Base-by-base conservation (phyloP, 2,329 filamentous ascomycete genomes). In the Parastagonospora avenae region DNA sequence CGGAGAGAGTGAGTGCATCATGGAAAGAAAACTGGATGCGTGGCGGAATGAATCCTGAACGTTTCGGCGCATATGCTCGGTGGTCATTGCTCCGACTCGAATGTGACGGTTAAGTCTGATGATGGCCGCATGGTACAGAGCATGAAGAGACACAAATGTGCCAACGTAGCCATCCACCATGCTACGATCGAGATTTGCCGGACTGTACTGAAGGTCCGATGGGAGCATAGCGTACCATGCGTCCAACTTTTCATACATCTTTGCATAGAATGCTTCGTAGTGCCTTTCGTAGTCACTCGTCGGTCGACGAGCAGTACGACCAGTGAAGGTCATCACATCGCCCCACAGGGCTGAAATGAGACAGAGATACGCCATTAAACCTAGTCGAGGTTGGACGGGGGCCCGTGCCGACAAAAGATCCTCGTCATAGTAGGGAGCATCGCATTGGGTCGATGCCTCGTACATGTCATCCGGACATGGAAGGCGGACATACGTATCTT, bases 401-500 rank as follows among this genome's bases (percentile, higher is more conserved):
- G 62, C 62, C 24, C 68, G 59, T 24, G 72, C 66, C 30, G 73
- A 68, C 35, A 81, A 77, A 15, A 80, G 70, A 36, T 78, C 74
- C 10, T 80, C 79, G 63, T 87, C 80, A 63, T 88, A 90, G 49
- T 82, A 80, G 0, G 87, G 86, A 19, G 83, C 82, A 2, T 80
- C 76, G 8, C 80, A 80, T 19, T 83, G 80, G 19, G 78, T 64
- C 50, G 87, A 83, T 31, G 79, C 77, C 60, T 91, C 86, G 60
- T 88, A 91, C 40, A 77, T 79, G 16, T 79, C 76, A 36, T 84
- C 79, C 29, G 84, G 78, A 59, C 82, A 85, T 2, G 89, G 89
- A 4, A 91, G 77, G 44, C 85, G 82, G 10, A 89, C 76, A 62
- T 88, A 87, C 36, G 89, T 82, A 52, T 90, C 85, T 54, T 88